Evolutionary conservation across 2,329 filamentous ascomycete genomes (phyloP), one percentile per base, ranked within the genome.

Genomic region (Macrophomina pseudophaseolina): DNA sequence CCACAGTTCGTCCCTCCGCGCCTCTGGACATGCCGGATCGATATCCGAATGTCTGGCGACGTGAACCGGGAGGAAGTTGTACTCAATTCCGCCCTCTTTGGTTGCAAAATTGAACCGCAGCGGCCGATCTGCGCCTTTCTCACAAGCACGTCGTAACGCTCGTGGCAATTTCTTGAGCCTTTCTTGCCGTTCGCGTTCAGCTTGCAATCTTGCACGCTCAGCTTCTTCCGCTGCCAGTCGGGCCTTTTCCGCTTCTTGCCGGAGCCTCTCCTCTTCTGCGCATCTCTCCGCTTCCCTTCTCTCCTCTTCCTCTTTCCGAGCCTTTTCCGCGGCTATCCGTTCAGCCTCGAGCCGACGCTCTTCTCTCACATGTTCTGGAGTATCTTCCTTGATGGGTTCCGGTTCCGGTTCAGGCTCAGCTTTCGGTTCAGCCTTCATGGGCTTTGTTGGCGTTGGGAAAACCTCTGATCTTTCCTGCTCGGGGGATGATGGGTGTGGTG

Each of bases 21-120:
- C n/a, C 51, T 52, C 35, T 67, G 66, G 48, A 68, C 69, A 14
- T 32, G 56, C 18, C 35, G 52, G 28, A 65, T 69, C 58, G 69
- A 70, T 51, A 79, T 71, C 51, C 79, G 75, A 30, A 73, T 66
- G 16, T 74, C 72, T 14, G 72, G 75, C n/a, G 72, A 74, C 76
- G 62, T 77, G 73, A 6, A 80, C 71, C 4, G 79, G 79, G 3
- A 80, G 71, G 56, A 79, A 80, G 5, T 78, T 73, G 23, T 74
- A 72, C 6, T 76, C 77, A 18, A 80, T 75, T 35, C 78, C 78
- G 40, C 79, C 70, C 65, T 79, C 76, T 66, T 77, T 74, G 18
- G 75, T 76, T n/a, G 72, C 74, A 14, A 63, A 40, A 48, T 66
- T 58, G 69, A 79, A 79, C 54, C 78, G 75, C 5, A 80, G 67